Percentiles rank a stretch among this genome's conserved stretches.
Conservation (phyloP, 371 early-diverging fungal genomes). For the Rhizopus delemar region DNA sequence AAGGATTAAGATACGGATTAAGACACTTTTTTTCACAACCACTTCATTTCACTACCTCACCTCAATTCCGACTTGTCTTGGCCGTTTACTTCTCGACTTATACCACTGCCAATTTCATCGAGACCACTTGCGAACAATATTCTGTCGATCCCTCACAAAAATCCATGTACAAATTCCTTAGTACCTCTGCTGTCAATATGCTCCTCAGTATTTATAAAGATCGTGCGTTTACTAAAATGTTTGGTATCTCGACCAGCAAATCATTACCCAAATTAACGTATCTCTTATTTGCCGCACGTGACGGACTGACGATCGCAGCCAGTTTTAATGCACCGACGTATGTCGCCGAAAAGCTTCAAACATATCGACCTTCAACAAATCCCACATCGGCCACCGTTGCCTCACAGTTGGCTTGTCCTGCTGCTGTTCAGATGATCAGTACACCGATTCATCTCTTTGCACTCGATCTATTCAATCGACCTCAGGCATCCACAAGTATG, state of each 20-base stretch:
- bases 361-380: conserved; percentile 6
- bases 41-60: conserved; percentile 42
- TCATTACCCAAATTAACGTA: conserved; percentile 56
- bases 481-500: conserved; percentile 26
- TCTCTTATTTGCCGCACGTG: conserved; percentile 59
- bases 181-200: conserved; percentile 60
- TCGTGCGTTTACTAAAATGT: conserved; percentile 61
- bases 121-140: conserved; percentile 51
- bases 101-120: conserved; percentile 58
- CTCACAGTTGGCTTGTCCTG: conserved; percentile 60
- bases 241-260: conserved; percentile 48
- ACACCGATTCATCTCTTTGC: conserved; percentile 65
- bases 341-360: conserved; percentile 35
- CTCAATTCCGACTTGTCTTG: conserved; percentile 55
- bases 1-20: conserved; percentile 51
- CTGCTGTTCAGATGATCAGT: conserved; percentile 55
- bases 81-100: conserved; percentile 63
- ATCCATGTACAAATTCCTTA: conserved; percentile 59
- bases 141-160: conserved; percentile 25
- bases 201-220: conserved; percentile 62
- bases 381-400: conserved; percentile 35
- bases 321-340: conserved; percentile 66
- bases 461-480: conserved; percentile 64
- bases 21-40: conserved; percentile 43
- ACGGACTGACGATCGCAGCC: conserved; percentile 65